Base-by-base conservation (phyloP, 805 yeast species). In the Jamesozyma jinghongensis region DNA sequence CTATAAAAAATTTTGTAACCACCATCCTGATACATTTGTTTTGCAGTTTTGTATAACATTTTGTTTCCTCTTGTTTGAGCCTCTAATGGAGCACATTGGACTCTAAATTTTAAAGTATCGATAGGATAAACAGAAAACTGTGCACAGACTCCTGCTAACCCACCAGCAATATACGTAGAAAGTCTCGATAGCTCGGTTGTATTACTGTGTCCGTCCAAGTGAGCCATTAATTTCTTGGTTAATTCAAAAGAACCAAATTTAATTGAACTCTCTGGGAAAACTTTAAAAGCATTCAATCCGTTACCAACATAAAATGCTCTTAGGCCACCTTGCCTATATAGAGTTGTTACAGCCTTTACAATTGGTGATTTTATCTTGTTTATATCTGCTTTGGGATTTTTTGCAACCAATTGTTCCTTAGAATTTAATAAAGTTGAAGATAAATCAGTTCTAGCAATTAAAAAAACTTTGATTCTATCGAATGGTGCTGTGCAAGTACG, bases 401-500 rank as follows among this genome's bases (percentile, higher is more conserved):
- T 51, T 43, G 75, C 63, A 53, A 78, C 45, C 6, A 59, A 39
- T 46, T 70, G 67, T 30, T 65, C 61, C 51, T 70, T 79, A 11
- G 81, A 74, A 43, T 75, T 77, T 36, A 83, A 61, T 5, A 82
- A 65, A 0, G 86, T 81, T 3, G 88, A 80, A 0, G 84, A 71
- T 34, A 83, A 63, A 57, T 83, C 94, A 1, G 95, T 81, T 59
- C 95, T 75, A 1, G 97, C 97, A 53, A 92, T 92, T 37, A 92
- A 67, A 52, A 85, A 92, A 12, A 92, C 97, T 59, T 92, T 92
- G 18, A 92, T 75, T 58, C 98, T 74, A 61, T 92, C 98, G 48
- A 92, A 85, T 10, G 98, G 98, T 0, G 97, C 98, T 0, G 98
- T 92, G 52, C 92, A 82, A 0, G 97, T 87, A 64, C 98, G 77